Percentiles rank a stretch among this genome's conserved stretches.
Evolutionary conservation across 164 flowering plant species (phyloP).

Genomic region (Malania oleifera): DNA sequence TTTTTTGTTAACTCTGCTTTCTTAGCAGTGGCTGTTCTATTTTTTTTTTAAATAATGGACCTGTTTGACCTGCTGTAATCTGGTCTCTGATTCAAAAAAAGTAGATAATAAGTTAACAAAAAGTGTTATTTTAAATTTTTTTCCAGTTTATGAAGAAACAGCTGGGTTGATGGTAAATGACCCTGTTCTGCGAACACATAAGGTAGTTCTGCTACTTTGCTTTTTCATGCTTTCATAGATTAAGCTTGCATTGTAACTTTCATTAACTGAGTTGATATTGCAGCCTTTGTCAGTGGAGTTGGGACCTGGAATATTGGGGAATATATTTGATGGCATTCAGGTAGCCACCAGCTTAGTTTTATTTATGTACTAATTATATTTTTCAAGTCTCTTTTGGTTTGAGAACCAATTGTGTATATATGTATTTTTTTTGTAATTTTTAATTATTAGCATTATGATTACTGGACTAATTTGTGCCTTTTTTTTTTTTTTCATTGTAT

Average conservation of each 20-base stretch:
- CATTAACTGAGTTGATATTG: slow-evolving; percentile 13
- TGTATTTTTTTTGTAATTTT: neutral
- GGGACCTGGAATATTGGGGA: slow-evolving; percentile 98
- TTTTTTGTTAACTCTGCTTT: neutral
- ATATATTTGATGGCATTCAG: slow-evolving; percentile 99
- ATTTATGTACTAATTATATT: neutral
- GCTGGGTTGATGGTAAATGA: slow-evolving; percentile 96
- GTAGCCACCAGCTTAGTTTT: slow-evolving; percentile 29
- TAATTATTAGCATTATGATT: neutral
- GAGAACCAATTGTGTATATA: neutral
- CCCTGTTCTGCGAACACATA: slow-evolving; percentile 90
- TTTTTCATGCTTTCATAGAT: neutral
- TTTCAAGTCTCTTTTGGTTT: neutral
- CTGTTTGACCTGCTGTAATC: neutral
- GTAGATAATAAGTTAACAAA: neutral
- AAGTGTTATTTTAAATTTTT: slow-evolving; percentile 3
- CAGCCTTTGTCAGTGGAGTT: slow-evolving; percentile 98
- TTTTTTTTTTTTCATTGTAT: neutral
- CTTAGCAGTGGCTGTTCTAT: neutral
- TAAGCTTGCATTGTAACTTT: neutral
- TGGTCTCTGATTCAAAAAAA: neutral
- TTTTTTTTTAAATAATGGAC: too few species aligned
- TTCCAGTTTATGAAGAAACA: slow-evolving; percentile 95
- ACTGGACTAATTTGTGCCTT: neutral
- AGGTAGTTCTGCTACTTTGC: slow-evolving; percentile 35